phyloP scores from a whole-genome alignment of 1,284 basidiomycete genomes.

The Puccinia novopanici region DNA sequence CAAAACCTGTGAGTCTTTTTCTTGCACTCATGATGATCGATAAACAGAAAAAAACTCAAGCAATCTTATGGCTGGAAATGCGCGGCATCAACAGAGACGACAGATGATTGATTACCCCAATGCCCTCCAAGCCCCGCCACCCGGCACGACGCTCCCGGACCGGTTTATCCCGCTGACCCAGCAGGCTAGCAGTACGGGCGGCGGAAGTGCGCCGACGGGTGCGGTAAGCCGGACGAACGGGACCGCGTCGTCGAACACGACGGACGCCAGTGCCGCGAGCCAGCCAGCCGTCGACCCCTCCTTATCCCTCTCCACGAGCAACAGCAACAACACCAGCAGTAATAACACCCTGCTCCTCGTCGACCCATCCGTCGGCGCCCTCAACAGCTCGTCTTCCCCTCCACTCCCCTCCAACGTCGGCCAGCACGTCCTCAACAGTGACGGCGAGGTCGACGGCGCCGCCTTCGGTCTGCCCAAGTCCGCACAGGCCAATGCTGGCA shows the following conservation, averaged over 20 bases:
- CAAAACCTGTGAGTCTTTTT: no score
- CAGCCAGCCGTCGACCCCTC: not conserved
- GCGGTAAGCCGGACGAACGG: not conserved
- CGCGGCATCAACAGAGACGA: not conserved
- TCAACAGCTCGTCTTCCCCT: not conserved
- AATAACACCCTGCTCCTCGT: not conserved
- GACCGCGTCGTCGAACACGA: not conserved
- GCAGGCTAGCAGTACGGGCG: not conserved
- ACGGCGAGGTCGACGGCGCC: constrained; percentile 23
- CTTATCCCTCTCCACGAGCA: not conserved
- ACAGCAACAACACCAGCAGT: not conserved
- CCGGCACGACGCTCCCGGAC: not conserved
- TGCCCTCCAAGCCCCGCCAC: constrained; percentile 6
- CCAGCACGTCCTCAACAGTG: constrained; percentile 9
- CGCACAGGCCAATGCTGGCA: not conserved
- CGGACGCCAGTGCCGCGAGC: not conserved
- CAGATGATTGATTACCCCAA: constrained; percentile 25
- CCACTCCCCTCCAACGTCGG: not conserved
- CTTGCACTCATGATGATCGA: no score
- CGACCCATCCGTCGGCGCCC: not conserved
- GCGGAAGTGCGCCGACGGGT: not conserved
- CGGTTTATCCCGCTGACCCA: constrained; percentile 14
- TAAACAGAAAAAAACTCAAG: no score
- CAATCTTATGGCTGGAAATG: no score
- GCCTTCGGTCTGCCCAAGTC: not conserved